Conservation (phyloP, 164 flowering plant genomes). For the Tetracentron sinense region DNA sequence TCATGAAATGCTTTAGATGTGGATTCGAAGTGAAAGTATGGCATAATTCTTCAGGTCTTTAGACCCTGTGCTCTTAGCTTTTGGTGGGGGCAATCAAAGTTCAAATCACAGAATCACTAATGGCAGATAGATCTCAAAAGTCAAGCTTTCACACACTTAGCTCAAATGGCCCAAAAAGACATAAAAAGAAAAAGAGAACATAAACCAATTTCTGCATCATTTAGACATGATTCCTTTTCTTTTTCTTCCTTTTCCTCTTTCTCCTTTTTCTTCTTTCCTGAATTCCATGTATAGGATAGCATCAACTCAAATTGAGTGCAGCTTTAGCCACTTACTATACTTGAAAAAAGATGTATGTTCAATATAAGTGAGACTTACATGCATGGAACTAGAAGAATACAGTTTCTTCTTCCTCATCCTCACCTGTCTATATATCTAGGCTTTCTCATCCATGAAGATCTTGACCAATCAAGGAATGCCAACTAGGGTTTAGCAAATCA, state of each 20-base stretch:
- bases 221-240: constrained; percentile 8
- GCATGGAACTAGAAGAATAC: constrained; percentile 1
- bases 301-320: constrained; percentile 7
- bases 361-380: constrained; percentile 1
- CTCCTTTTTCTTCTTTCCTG: background rate
- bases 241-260: background rate
- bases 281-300: constrained; percentile 2
- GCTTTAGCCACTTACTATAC: background rate
- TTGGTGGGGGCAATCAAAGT: background rate
- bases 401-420: background rate
- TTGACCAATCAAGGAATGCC: constrained; percentile 9
- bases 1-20: background rate
- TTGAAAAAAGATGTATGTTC: background rate
- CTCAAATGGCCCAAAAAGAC: background rate
- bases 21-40: background rate
- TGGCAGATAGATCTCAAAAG: constrained; percentile 3
- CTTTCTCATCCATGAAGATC: constrained; percentile 6
- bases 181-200: background rate
- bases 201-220: constrained; percentile 7
- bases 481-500: constrained; percentile 14
- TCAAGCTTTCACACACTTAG: constrained; percentile 1
- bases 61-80: background rate
- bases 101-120: background rate
- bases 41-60: background rate
- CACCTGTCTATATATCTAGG: background rate